A percentile compares a stretch with the other conserved stretches of the same genome.
Evolutionary conservation across 805 yeast species (phyloP).

Genomic region (Yamadazyma phyllophila): DNA sequence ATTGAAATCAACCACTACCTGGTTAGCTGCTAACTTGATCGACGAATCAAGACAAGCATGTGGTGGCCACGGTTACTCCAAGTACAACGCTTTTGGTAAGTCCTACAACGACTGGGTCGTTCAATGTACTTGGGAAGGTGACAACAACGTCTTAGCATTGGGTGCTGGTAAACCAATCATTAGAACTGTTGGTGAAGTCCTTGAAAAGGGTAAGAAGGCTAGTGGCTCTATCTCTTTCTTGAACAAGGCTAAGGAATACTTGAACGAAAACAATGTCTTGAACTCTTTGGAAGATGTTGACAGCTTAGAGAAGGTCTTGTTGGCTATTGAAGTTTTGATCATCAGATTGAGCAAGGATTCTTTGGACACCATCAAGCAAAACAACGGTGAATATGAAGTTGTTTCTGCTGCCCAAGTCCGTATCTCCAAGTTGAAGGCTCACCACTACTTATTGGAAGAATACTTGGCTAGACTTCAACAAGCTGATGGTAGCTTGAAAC

Average conservation of each 20-base stretch:
- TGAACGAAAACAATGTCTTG: slow-evolving; percentile 31
- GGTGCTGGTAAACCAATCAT: slow-evolving; percentile 41
- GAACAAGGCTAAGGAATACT: slow-evolving; percentile 22
- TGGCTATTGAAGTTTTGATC: slow-evolving; percentile 41
- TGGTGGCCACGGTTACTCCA: slow-evolving; percentile 48
- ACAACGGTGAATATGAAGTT: slow-evolving; percentile 31
- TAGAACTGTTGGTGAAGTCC: slow-evolving; percentile 28
- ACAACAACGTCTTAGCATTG: slow-evolving; percentile 44
- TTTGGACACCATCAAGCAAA: slow-evolving; percentile 24
- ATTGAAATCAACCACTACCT: slow-evolving; percentile 43
- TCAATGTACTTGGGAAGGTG: slow-evolving; percentile 52
- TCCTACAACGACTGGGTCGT: slow-evolving; percentile 46
- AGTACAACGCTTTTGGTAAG: slow-evolving; percentile 46
- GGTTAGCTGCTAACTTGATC: slow-evolving; percentile 43
- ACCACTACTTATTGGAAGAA: slow-evolving; percentile 38
- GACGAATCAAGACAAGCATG: slow-evolving; percentile 45
- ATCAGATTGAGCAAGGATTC: slow-evolving; percentile 33
- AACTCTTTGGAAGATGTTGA: slow-evolving; percentile 24
- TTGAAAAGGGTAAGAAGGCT: slow-evolving; percentile 29
- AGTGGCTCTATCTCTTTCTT: slow-evolving; percentile 36
- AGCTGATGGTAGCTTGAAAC: slow-evolving; percentile 24
- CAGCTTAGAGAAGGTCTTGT: slow-evolving; percentile 29
- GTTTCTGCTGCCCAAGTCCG: slow-evolving; percentile 37
- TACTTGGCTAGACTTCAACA: slow-evolving; percentile 22
- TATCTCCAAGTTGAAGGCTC: slow-evolving; percentile 43